Evolutionary conservation across 257 asterid species (phyloP).

Genomic region (Thymus quinquecostatus): DNA sequence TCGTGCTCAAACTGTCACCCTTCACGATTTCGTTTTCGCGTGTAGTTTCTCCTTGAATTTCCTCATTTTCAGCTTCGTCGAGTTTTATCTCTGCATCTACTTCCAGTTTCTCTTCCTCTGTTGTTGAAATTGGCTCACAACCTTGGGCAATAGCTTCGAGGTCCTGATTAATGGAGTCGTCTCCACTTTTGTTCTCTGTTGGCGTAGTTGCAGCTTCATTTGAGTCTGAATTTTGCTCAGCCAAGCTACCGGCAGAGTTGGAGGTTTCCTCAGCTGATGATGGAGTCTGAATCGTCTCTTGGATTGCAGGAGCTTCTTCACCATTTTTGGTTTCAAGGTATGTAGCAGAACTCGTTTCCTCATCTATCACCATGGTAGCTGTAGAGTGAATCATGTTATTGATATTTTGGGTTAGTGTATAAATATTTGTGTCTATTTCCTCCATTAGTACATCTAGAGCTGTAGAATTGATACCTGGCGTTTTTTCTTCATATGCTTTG

Average conservation of each 20-base stretch:
- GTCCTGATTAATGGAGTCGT: slow-evolving; percentile 25
- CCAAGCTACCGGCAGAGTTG: slow-evolving; percentile 6
- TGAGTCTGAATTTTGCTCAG: slow-evolving; percentile 25
- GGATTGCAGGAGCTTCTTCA: slow-evolving; percentile 32
- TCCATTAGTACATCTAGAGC: slow-evolving; percentile 40
- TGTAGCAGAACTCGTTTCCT: slow-evolving; percentile 27
- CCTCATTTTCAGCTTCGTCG: slow-evolving; percentile 31
- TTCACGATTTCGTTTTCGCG: slow-evolving; percentile 29
- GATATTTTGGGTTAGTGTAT: too few relatives aligned
- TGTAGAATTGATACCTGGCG: slow-evolving; percentile 14
- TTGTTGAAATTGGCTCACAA: slow-evolving; percentile 27
- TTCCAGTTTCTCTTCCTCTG: slow-evolving; percentile 33
- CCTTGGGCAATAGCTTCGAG: slow-evolving; percentile 38
- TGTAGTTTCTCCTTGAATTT: slow-evolving; percentile 28
- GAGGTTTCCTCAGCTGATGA: slow-evolving; percentile 23
- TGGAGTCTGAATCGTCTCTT: slow-evolving; percentile 13
- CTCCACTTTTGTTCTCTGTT: slow-evolving; percentile 28
- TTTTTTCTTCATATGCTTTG: slow-evolving; percentile 39
- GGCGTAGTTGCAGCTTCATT: slow-evolving; percentile 27
- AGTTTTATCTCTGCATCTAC: slow-evolving; percentile 30
- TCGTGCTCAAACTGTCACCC: slow-evolving; percentile 24
- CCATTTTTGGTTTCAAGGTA: slow-evolving; percentile 25
- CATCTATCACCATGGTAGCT: background rate
- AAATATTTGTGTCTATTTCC: slow-evolving; percentile 12
- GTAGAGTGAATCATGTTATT: too few relatives aligned